Conservation (phyloP, 257 asterid genomes). For the Agastache rugosa region DNA sequence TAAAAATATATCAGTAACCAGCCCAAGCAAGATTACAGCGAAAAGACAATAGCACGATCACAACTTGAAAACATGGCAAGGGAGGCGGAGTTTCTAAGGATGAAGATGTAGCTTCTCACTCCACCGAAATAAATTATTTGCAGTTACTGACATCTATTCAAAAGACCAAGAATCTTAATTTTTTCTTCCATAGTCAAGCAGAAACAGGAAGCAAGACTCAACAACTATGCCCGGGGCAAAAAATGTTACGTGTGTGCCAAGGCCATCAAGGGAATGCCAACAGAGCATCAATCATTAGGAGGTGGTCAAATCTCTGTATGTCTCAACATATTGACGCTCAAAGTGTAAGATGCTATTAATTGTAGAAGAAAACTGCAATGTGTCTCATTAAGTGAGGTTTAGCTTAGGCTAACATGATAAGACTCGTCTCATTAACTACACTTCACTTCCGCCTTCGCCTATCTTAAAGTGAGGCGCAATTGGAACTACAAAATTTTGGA, state of each 20-base stretch:
- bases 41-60: neutral
- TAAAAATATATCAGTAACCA: conserved; percentile 22
- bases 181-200: neutral
- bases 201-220: conserved; percentile 1
- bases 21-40: neutral
- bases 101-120: neutral
- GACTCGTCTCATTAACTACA: neutral
- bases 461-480: neutral
- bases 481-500: neutral
- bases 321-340: neutral
- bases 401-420: neutral
- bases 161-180: neutral
- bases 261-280: neutral
- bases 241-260: too few species aligned
- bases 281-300: neutral
- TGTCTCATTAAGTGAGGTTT: too few species aligned
- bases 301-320: neutral
- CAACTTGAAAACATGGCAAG: neutral
- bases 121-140: neutral
- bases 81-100: neutral
- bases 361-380: too few species aligned
- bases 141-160: neutral
- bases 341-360: too few species aligned
- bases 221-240: neutral
- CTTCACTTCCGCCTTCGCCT: neutral